These are phyloP conservation scores for Sechiopsis laciniata DNA, from an alignment of 306 rosid species.

Conservation along the genomic window DNA sequence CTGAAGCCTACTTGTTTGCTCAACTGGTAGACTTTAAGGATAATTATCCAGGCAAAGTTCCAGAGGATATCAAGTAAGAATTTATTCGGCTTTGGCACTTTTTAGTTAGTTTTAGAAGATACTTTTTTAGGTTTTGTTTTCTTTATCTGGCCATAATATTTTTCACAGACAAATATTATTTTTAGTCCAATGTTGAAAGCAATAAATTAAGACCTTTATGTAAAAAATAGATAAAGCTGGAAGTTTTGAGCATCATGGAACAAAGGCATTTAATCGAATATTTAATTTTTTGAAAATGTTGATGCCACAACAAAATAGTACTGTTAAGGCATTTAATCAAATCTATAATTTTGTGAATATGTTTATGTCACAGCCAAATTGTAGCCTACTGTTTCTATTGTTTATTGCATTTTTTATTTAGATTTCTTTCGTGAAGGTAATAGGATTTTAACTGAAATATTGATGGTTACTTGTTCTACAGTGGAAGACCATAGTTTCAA, in stretches of 20 bases:
- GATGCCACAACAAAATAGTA: no score
- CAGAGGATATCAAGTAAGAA: slow-evolving; percentile 61
- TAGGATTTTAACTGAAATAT: neutral
- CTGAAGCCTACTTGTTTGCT: slow-evolving; percentile 96
- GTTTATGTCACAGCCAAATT: no score
- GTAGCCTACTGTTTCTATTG: neutral
- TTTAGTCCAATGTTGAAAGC: neutral
- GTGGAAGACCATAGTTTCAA: neutral
- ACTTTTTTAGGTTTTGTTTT: neutral
- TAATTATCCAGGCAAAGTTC: slow-evolving; percentile 51
- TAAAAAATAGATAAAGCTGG: neutral
- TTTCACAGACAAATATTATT: neutral
- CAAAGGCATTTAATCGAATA: neutral
- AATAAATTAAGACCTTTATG: neutral
- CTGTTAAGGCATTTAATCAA: no score
- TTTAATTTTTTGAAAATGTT: neutral
- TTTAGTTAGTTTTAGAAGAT: neutral
- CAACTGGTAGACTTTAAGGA: slow-evolving; percentile 85
- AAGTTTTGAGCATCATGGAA: neutral
- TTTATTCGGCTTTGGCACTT: slow-evolving; percentile 16
- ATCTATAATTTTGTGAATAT: no score
- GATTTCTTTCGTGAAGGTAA: neutral
- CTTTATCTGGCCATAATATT: neutral
- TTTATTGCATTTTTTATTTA: neutral
- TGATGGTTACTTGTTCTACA: neutral